Conservation (phyloP, 331 rosid species). For the Malus hybrid region DNA sequence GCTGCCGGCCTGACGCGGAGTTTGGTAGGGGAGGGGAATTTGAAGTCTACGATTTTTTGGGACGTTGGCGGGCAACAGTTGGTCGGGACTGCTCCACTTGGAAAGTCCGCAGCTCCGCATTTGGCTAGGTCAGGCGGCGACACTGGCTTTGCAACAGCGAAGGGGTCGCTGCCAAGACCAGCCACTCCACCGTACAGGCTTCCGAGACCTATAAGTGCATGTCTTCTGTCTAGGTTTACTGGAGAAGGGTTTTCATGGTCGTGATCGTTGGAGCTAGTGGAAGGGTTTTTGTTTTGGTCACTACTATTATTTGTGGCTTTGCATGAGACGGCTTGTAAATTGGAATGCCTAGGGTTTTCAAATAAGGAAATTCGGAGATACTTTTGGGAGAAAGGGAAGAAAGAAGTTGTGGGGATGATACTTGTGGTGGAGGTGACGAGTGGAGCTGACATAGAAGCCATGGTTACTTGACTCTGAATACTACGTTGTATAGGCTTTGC, state of each 20-base stretch:
- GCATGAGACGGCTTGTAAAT: slow-evolving; percentile 13
- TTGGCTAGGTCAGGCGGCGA: slow-evolving; percentile 35
- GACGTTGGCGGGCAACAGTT: slow-evolving; percentile 67
- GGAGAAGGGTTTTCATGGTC: background rate
- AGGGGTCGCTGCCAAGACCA: slow-evolving; percentile 17
- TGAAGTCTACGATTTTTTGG: slow-evolving; percentile 39
- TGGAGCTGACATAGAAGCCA: slow-evolving; percentile 31
- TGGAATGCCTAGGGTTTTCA: background rate
- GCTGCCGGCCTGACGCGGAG: slow-evolving; percentile 55
- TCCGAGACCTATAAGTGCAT: slow-evolving; percentile 60
- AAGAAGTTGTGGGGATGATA: background rate
- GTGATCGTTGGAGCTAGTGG: background rate
- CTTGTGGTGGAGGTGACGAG: background rate
- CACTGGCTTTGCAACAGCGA: slow-evolving; percentile 46
- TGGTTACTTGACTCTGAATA: background rate
- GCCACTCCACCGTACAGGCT: slow-evolving; percentile 41
- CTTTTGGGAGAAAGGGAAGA: slow-evolving; percentile 4
- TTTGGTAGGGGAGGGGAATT: background rate
- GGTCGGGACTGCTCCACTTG: slow-evolving; percentile 13
- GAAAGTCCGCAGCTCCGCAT: slow-evolving; percentile 56
- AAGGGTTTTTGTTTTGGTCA: background rate
- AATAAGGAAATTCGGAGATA: background rate
- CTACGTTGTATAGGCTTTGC: background rate
- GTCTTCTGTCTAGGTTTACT: slow-evolving; percentile 36
- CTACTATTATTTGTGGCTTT: slow-evolving; percentile 5